Evolutionary conservation across 139 green algal species (phyloP), one percentile per base, ranked within the genome.

Genomic region (Tetradesmus obliquus): DNA sequence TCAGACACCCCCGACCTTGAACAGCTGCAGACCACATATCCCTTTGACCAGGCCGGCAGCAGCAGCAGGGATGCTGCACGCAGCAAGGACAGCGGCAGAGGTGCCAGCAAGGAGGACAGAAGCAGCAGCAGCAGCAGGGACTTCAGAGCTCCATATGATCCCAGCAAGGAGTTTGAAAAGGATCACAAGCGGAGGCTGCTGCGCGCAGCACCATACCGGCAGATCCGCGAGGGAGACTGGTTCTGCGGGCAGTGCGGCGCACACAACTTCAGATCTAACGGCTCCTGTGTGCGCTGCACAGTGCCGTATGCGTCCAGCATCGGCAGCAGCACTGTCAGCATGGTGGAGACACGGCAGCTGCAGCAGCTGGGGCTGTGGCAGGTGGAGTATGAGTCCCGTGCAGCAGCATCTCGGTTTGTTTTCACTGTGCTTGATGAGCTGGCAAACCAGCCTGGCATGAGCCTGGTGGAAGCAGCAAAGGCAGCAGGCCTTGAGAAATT

Each of bases 281-380:
- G 53, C 12, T 32, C 24, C 0, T 88, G 84, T 60, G 84, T 88
- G 84, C n/a, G 58, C 58, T 88, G 84, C 51, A 9, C 5, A 22
- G 84, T 79, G 6, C 84, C 84, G 6, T n/a, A 55, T 12, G 84
- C 54, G 1, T 76, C 66, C 2, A 88, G 84, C 55, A 4, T 88
- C 7, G 84, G 84, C 84, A 88, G 22, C 60, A 88, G 84, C 58
- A 79, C 58, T 8, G 84, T 88, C 51, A 88, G 58, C 58, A 24
- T 57, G 84, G n/a, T 79, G 22, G 19, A 54, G 82, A 55, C 60
- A 3, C 54, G 58, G 82, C 82, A 71, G 82, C 55, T 87, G 82
- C 82, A 71, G 82, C 82, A 72, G 54, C 82, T 71, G 55, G 53
- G 55, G 55, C 55, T 71, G 13, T 5, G 19, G 55, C 55, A 55